Evolutionary conservation across 352 stramenopile species (phyloP).

Genomic region (Globisporangium barbulae): DNA sequence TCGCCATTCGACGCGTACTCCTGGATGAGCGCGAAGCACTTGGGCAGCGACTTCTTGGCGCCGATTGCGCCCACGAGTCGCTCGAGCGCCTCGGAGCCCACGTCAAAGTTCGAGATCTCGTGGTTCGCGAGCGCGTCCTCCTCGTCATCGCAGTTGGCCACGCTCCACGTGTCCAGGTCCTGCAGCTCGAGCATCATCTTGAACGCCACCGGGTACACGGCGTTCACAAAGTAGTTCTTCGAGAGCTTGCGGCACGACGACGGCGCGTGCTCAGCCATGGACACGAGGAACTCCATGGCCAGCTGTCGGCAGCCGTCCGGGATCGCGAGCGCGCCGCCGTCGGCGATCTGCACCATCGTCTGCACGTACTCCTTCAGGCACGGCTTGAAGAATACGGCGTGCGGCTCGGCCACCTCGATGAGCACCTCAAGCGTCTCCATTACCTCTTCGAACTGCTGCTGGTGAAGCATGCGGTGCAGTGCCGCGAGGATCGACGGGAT

Average conservation of each 20-base stretch:
- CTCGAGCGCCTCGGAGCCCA: constrained; percentile 78
- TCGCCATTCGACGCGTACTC: constrained; percentile 56
- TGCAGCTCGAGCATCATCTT: constrained; percentile 84
- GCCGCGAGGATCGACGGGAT: constrained; percentile 53
- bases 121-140: constrained; percentile 49
- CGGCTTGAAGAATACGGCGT: constrained; percentile 69
- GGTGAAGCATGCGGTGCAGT: constrained; percentile 49
- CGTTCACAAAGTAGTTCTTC: constrained; percentile 73
- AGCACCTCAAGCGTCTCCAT: constrained; percentile 81
- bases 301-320: constrained; percentile 73
- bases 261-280: constrained; percentile 67
- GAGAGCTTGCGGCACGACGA: constrained; percentile 55
- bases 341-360: constrained; percentile 72
- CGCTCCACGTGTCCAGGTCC: constrained; percentile 71
- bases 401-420: constrained; percentile 75
- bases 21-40: constrained; percentile 75
- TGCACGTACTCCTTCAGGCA: constrained; percentile 55
- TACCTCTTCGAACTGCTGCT: constrained; percentile 58
- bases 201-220: constrained; percentile 75
- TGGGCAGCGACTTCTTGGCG: constrained; percentile 67
- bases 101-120: constrained; percentile 87
- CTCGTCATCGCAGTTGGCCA: constrained; percentile 63
- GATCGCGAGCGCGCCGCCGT: constrained; percentile 26
- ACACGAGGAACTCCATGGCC: constrained; percentile 85
- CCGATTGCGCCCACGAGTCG: constrained; percentile 62